A percentile compares a stretch with the other conserved stretches of the same genome.
phyloP scores from a whole-genome alignment of 108 stramenopile species.

The Nitzschia sp. region DNA sequence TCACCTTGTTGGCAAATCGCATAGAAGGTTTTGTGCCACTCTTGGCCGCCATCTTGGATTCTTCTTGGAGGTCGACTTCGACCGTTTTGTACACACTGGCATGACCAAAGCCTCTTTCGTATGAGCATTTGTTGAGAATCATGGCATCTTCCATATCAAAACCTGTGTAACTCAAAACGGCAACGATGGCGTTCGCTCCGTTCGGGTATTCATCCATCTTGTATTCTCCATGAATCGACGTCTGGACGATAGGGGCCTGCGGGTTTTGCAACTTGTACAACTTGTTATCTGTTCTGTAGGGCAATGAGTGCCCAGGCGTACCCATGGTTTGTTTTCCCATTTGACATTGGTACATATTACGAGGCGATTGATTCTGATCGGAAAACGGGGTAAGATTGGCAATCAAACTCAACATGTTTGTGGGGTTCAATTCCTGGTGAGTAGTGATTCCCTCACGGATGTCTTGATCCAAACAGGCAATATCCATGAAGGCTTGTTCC shows the following conservation, averaged over 20 bases:
- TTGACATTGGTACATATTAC: constrained; percentile 99
- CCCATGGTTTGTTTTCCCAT: constrained; percentile 99
- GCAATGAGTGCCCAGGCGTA: constrained; percentile 91
- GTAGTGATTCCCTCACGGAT: constrained; percentile 85
- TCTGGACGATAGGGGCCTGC: constrained; percentile 97
- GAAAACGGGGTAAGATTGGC: constrained; percentile 96
- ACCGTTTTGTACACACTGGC: constrained; percentile 95
- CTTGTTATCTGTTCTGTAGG: constrained; percentile 95
- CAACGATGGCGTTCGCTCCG: constrained; percentile 97
- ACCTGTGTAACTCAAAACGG: constrained; percentile 98
- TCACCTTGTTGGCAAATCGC: constrained; percentile 59
- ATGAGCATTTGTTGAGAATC: constrained; percentile 96
- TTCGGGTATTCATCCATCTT: constrained; percentile 98
- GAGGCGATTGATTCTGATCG: constrained; percentile 97
- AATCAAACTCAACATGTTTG: constrained; percentile 95
- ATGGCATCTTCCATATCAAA: constrained; percentile 99
- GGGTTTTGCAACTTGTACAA: constrained; percentile 91
- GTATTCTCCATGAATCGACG: constrained; percentile 82
- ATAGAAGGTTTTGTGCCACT: constrained; percentile 41
- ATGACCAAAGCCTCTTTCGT: constrained; percentile 92
- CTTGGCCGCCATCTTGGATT: constrained; percentile 61
- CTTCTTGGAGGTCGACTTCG: constrained; percentile 82
- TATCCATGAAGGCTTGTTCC: constrained; percentile 97
- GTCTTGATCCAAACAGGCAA: constrained; percentile 92
- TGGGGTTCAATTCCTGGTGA: constrained; percentile 95